These are phyloP conservation scores for Austroboletus eburneus DNA, from an alignment of 768 basidiomycete genomes.

Conservation along the genomic window DNA sequence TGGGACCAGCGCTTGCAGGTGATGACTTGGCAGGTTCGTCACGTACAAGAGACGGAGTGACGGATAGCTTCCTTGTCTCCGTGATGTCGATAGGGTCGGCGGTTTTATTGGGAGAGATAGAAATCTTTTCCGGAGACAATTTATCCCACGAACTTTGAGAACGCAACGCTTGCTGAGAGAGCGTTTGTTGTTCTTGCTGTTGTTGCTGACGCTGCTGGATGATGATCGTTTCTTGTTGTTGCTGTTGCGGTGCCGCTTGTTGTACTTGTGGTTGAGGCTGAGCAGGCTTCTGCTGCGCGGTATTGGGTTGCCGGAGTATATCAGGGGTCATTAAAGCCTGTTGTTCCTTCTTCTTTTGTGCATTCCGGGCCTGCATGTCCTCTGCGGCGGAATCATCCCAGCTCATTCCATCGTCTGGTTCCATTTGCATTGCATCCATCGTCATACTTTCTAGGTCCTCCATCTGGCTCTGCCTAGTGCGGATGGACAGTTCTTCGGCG, in stretches of 20 bases:
- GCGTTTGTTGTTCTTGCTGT: constrained; percentile 31
- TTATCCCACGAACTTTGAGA: constrained; percentile 47
- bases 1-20: constrained; percentile 17
- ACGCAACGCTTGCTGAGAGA: constrained; percentile 34
- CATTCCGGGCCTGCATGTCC: constrained; percentile 38
- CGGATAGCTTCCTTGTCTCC: constrained; percentile 74
- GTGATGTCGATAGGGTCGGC: constrained; percentile 65
- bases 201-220: constrained; percentile 34
- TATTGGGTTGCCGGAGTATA: constrained; percentile 34
- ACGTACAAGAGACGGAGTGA: constrained; percentile 74
- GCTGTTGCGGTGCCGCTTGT: constrained; percentile 15
- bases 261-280: constrained; percentile 5
- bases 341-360: constrained; percentile 23
- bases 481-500: constrained; percentile 49
- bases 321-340: constrained; percentile 29
- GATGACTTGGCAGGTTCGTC: constrained; percentile 36
- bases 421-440: constrained; percentile 41
- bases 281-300: constrained; percentile 21
- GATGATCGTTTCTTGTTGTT: constrained; percentile 25
- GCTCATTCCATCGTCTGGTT: constrained; percentile 79
- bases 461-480: constrained; percentile 35
- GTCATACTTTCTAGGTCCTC: constrained; percentile 28
- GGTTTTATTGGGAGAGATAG: constrained; percentile 27
- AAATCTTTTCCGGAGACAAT: constrained; percentile 30
- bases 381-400: constrained; percentile 77